Evolutionary conservation across 306 rosid species (phyloP), one percentile per base, ranked within the genome.

Genomic region (Fragaria vesca): DNA sequence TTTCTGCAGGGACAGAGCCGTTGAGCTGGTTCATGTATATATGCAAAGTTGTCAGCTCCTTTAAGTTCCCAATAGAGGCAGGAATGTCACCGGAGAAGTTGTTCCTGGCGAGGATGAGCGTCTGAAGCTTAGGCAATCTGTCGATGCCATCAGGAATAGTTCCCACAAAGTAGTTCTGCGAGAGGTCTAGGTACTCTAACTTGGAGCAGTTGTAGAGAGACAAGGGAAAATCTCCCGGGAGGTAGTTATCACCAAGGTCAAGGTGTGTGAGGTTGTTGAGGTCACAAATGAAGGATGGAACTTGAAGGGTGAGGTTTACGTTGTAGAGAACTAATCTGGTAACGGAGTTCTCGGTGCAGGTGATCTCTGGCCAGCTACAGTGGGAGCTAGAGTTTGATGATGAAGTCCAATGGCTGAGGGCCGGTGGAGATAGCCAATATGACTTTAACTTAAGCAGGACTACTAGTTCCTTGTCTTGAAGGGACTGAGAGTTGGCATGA

Each of bases 241-340:
- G n/a, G n/a, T n/a, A n/a, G n/a, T n/a, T n/a, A n/a, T n/a, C n/a
- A n/a, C n/a, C n/a, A n/a, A n/a, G n/a, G n/a, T n/a, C n/a, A n/a
- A n/a, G n/a, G n/a, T n/a, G 75, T 54, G 86, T 80, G 74, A 93
- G 94, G 24, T 89, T 91, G 48, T 45, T 81, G 72, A 93, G 91
- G 58, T 89, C 89, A 81, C 91, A 93, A 28, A 93, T 57, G 87
- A 89, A 88, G 74, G 86, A 12, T 12, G 98, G 98, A 21, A 93
- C 60, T 10, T 82, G 68, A 34, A 65, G 74, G 8, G 0, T 24
- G 69, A 93, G 77, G 67, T 67, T 76, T 8, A 5, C 6, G 58
- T 60, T 21, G 12, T 1, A 0, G 8, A 91, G 52, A 15, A 9
- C 0, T 5, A 91, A 51, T 32, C 57, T 24, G 20, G 91, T 89